Evolutionary conservation across 495 filamentous ascomycete genomes (phyloP), one percentile per base, ranked within the genome.

Genomic region (Neurospora africana): DNA sequence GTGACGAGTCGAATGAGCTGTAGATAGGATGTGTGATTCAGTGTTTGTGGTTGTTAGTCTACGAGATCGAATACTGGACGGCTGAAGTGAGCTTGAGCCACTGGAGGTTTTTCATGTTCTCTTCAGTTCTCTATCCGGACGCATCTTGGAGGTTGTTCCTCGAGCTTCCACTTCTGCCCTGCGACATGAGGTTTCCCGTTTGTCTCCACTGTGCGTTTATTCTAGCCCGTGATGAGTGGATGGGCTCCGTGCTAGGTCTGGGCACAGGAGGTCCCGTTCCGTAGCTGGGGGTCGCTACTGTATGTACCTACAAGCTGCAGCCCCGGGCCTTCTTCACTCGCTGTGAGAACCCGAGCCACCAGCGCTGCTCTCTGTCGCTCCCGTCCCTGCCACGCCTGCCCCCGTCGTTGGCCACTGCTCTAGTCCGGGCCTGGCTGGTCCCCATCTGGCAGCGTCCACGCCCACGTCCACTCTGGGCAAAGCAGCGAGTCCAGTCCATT

Each of bases 401-500:
- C 27, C 15, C 27, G 53, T 61, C 27, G 27, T 65, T 65, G 53
- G 53, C 53, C 47, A 58, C 47, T 53, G 47, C 47, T 58, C 21
- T 53, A n/a, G 7, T 7, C 36, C 7, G 44, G 10, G 33, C 47
- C 47, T 58, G 47, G 21, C 47, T 27, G 23, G 47, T 58, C 21
- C 47, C 53, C 53, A 61, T 61, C 53, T 65, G 53, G 53, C 53
- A 61, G 53, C 53, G 23, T 61, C 23, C 53, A 65, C 41, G 35
- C 68, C 73, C 41, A 43, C 70, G 53, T 41, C 68, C 53, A 47
- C 41, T 47, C 68, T 43, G 15, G 44, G 69, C 40, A 67, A 47
- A 53, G 70, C 65, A 58, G 36, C 36, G 6, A 36, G 37, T 70
- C 71, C 21, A 67, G 72, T 75, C 73, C 77, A 70, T 71, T 78